Percentiles rank a stretch among this genome's conserved stretches.
phyloP scores from a whole-genome alignment of 345 rosid genomes.

The Streptanthus diversifolius region DNA sequence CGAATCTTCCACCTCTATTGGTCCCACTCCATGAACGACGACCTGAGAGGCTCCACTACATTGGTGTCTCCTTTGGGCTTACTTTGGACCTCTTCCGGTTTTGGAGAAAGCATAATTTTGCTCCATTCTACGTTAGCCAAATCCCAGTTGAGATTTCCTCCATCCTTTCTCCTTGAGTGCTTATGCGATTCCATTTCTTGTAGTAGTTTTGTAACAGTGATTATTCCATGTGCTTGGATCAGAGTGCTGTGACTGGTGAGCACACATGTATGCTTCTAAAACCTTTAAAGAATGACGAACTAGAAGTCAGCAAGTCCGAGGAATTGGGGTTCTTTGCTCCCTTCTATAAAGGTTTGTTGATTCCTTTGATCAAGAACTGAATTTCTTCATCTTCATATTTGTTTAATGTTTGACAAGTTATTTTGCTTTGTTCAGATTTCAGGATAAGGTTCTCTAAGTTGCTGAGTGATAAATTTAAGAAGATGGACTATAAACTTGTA shows the following conservation, averaged over 20 bases:
- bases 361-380: not conserved
- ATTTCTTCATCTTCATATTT: not conserved
- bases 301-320: constrained; percentile 58
- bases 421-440: constrained; percentile 53
- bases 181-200: not conserved
- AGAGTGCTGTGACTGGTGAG: constrained; percentile 93
- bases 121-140: constrained; percentile 86
- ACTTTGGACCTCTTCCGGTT: constrained; percentile 91
- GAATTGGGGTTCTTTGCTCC: constrained; percentile 90
- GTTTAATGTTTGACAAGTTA: constrained; percentile 10
- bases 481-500: constrained; percentile 87
- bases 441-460: constrained; percentile 62
- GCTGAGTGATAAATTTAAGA: constrained; percentile 50
- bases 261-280: constrained; percentile 88
- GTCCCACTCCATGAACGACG: constrained; percentile 69
- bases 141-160: constrained; percentile 65
- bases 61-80: constrained; percentile 98
- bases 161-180: not conserved
- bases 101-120: constrained; percentile 88
- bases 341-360: constrained; percentile 66
- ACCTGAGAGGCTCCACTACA: constrained; percentile 83
- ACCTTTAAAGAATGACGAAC: constrained; percentile 64
- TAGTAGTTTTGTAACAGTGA: constrained; percentile 3
- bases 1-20: constrained; percentile 80
- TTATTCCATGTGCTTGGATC: constrained; percentile 15